Evolutionary conservation across 2,329 filamentous ascomycete genomes (phyloP), one percentile per base, ranked within the genome.

Genomic region (Tetracladium maxilliforme): DNA sequence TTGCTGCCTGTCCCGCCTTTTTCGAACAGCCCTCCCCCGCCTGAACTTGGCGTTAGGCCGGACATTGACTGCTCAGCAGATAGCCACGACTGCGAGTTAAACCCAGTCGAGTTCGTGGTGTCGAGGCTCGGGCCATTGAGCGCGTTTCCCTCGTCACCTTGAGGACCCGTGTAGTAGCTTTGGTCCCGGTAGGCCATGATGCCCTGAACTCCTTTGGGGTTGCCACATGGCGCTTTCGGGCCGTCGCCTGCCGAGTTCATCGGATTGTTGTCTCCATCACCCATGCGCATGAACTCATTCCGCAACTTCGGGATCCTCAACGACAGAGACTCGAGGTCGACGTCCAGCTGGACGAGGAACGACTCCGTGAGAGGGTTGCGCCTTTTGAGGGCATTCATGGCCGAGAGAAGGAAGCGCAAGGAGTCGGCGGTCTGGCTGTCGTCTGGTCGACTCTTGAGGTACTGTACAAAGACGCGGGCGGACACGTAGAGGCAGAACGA

Each of bases 401-500:
- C 86, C 12, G 77, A 74, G 3, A 95, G 64, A 10, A 95, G 63
- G 45, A 98, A 95, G 28, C 86, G 75, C n/a, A 95, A 56, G 0
- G 84, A 86, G 28, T 87, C 77, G 11, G 61, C 70, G 35, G 70
- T 79, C 48, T 71, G 80, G 42, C 63, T 70, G 48, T 95, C 87
- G 16, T 87, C 76, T 1, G 86, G 83, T n/a, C 78, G 67, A 29
- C 80, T 90, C 50, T 92, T 94, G n/a, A 95, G 62, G 42, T 92
- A 94, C 46, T 95, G 87, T 6, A 95, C 77, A 43, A 95, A 95
- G 0, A 95, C 87, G 25, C 90, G 70, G 13, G 87, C 82, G 8
- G 87, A 79, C n/a, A 95, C 86, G 40, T 94, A 95, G 21, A 98
- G 65, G 43, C 84, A 93, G 50, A 95, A 95, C 0, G 83, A 84